Percentiles rank a stretch among this genome's conserved stretches.
Conservation (phyloP, 202 grass and related monocot species). For the Elaeis oleifera region DNA sequence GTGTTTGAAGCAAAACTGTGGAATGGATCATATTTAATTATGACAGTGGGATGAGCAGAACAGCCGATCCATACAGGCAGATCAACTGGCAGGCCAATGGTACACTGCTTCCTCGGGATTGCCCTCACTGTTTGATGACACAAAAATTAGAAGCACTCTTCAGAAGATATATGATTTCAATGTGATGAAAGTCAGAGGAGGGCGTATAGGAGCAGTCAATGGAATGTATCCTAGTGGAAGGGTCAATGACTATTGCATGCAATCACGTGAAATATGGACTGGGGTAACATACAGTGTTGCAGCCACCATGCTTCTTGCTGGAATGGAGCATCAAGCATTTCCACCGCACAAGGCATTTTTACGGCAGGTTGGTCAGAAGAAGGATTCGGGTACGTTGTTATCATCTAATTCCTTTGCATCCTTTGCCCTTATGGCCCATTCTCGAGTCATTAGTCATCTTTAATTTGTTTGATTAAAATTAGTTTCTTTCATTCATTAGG, state of each 20-base stretch:
- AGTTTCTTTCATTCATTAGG: too few relatives aligned
- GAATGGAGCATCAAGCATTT: slow-evolving; percentile 94
- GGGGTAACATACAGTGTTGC: slow-evolving; percentile 90
- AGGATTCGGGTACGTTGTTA: slow-evolving; percentile 63
- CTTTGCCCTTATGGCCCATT: background rate
- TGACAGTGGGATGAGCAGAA: slow-evolving; percentile 63
- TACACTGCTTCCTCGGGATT: slow-evolving; percentile 78
- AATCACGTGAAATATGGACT: slow-evolving; percentile 98
- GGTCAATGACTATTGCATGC: slow-evolving; percentile 82
- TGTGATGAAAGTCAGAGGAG: slow-evolving; percentile 95
- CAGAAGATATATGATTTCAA: slow-evolving; percentile 97
- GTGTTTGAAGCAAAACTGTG: slow-evolving; percentile 80
- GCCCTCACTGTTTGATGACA: slow-evolving; percentile 66
- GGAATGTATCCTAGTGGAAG: slow-evolving; percentile 88
- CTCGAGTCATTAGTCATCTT: too few relatives aligned
- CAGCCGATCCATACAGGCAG: slow-evolving; percentile 88
- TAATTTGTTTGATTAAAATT: too few relatives aligned
- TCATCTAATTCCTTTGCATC: background rate
- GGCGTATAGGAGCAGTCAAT: slow-evolving; percentile 80
- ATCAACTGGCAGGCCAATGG: slow-evolving; percentile 95
- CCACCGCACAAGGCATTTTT: slow-evolving; percentile 77
- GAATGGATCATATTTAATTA: slow-evolving; percentile 98
- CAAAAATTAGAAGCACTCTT: slow-evolving; percentile 60
- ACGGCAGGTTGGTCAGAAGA: slow-evolving; percentile 85
- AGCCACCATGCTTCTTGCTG: slow-evolving; percentile 82